Base-by-base conservation (phyloP, 2,329 filamentous ascomycete species). In the Alternaria atra region DNA sequence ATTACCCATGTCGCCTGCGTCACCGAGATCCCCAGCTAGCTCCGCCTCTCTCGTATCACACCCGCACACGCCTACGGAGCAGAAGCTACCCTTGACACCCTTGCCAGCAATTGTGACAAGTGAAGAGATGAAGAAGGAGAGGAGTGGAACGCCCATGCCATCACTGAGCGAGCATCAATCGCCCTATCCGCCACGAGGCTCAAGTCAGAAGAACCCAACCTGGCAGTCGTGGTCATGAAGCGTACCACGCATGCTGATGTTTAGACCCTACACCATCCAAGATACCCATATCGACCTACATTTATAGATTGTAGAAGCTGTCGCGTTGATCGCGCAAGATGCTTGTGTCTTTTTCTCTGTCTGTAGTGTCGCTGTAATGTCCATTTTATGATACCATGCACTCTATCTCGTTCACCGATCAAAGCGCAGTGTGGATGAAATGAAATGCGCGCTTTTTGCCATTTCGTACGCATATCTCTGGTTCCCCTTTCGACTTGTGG, bases 191-290 rank as follows among this genome's bases (percentile, higher is more conserved):
- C 17, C 55, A 23, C 35, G 47, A 4, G 55, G 13, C 6, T 13
- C n/a, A 44, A 65, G 43, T 29, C 42, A 40, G 3, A 37, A 29
- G 9, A 60, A 58, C 35, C 58, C 58, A 17, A 48, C 44, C 6
- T 66, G 63, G 67, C 61, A 66, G 23, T 63, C 50, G 4, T 65
- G 62, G 67, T 51, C 40, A 6, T 63, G 46, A 60, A 50, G 37
- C 23, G 12, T 52, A 25, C 15, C 30, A 52, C 13, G 52, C 51
- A 43, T 55, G 56, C 35, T 25, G 10, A 32, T 20, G 20, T 9
- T 20, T 7, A 13, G 25, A n/a, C 6, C 13, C 7, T 50, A 20
- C 20, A 25, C 20, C 12, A 42, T 42, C 20, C 20, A 42, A 42
- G 10, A 25, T 42, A 42, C 39, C 39, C 34, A 23, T 50, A 30